Conservation (phyloP, 192 early-diverging fungal species). For the Coemansia javaensis region DNA sequence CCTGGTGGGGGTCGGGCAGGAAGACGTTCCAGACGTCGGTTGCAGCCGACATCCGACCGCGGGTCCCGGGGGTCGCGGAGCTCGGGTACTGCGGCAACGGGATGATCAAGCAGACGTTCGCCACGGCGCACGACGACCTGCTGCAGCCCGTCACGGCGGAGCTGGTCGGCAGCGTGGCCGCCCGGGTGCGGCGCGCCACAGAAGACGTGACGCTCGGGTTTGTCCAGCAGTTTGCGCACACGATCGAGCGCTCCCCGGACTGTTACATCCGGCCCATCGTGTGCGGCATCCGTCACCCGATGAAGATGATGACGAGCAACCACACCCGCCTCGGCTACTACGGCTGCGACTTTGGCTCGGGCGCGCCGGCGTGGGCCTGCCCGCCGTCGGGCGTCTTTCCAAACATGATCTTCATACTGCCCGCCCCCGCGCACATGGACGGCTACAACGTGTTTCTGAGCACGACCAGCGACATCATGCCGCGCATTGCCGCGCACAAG, state of each 20-base stretch:
- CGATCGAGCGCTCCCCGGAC: not conserved
- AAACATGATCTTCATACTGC: not conserved
- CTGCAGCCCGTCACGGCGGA: not conserved
- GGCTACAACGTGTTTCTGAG: not conserved
- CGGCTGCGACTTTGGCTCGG: conserved; percentile 10
- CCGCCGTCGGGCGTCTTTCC: conserved; percentile 1
- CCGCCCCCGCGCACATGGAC: not conserved
- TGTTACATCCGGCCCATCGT: not conserved
- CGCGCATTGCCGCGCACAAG: not conserved
- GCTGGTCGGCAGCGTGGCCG: not conserved
- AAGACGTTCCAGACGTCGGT: not conserved
- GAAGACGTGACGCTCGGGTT: not conserved
- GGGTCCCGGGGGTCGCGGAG: not conserved
- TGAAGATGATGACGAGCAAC: not conserved
- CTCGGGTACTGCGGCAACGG: not conserved
- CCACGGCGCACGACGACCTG: not conserved
- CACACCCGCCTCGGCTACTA: not conserved
- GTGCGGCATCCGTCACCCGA: not conserved
- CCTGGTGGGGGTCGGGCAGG: no score
- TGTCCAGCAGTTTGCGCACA: not conserved
- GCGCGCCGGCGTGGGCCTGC: conserved; percentile 1
- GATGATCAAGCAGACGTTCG: not conserved
- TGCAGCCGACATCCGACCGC: not conserved
- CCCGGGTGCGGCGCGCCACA: not conserved
- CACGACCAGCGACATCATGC: not conserved